A percentile compares a stretch with the other conserved stretches of the same genome.
Conservation (phyloP, 805 yeast genomes). For the Blastobotrys americana region DNA sequence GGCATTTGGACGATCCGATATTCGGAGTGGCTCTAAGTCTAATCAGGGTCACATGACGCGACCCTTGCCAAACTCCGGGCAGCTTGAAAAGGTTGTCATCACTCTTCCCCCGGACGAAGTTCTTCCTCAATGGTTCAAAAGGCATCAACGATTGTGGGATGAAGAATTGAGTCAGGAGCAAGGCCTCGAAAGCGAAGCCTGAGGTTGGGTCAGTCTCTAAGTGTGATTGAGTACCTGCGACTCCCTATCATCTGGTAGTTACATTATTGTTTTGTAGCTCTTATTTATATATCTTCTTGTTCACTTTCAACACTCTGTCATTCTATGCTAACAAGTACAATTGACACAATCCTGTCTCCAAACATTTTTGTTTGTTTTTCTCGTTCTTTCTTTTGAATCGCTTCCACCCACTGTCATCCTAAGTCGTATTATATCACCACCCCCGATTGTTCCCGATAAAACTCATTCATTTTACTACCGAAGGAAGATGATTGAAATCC, state of each 20-base stretch:
- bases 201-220: background rate
- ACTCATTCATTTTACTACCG: no score
- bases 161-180: slow-evolving; percentile 18
- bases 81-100: slow-evolving; percentile 30
- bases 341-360: background rate
- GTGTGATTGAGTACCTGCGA: background rate
- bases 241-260: no score
- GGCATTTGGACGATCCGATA: background rate
- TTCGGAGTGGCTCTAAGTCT: background rate
- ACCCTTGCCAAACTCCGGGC: slow-evolving; percentile 19
- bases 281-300: no score
- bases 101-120: slow-evolving; percentile 54
- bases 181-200: slow-evolving; percentile 10
- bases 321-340: background rate
- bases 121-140: slow-evolving; percentile 70
- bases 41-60: background rate
- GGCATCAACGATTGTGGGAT: slow-evolving; percentile 61
- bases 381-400: background rate
- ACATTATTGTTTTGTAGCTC: background rate
- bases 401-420: no score
- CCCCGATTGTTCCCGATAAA: no score
- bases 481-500: no score
- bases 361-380: background rate
- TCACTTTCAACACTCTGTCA: background rate
- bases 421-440: no score